Evolutionary conservation across 345 rosid genomes (phyloP), one percentile per base, ranked within the genome.

Genomic region (Alliaria petiolata): DNA sequence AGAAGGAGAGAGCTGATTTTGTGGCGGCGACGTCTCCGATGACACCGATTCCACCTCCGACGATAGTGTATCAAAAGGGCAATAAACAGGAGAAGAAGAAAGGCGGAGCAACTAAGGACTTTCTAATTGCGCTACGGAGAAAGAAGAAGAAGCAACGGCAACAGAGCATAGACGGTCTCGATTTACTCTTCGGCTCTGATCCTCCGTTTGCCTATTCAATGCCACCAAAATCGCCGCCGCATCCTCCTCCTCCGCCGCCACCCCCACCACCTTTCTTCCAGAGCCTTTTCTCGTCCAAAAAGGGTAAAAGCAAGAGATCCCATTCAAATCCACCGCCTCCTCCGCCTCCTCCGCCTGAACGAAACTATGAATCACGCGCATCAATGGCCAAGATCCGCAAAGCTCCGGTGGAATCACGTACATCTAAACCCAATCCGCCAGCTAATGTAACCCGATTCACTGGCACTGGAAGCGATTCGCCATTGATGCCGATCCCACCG

Each of bases 131-230:
- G 9, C 10, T 89, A 7, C 74, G 82, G 58, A 80, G 83, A 61
- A 87, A 45, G 83, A 87, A 68, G 79, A 90, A 87, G 86, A 83
- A 84, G 60, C 96, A 81, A 54, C 70, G 97, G 51, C 95, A 93
- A 79, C 87, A 82, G 75, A 93, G 98, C 76, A 83, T 85, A 20
- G 98, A 92, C 65, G 86, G 86, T 57, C 90, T 92, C 8, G 97
- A 83, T 26, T 59, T 75, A 65, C 84, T 92, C 63, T 84, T 92
- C 65, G 64, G 80, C 44, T 80, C 78, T 15, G 54, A 62, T 30
- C 10, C 63, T 60, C 54, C 20, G 5, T 68, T 58, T 2, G 19
- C 7, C 7, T 26, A 54, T 46, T 5, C 67, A 50, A 78, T 71
- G 3, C 86, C 85, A 0, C 88, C 83, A 0, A 1, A 3, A 16